These are phyloP conservation scores for Kokia cookei DNA, from an alignment of 441 rosid species.

Conservation along the genomic window DNA sequence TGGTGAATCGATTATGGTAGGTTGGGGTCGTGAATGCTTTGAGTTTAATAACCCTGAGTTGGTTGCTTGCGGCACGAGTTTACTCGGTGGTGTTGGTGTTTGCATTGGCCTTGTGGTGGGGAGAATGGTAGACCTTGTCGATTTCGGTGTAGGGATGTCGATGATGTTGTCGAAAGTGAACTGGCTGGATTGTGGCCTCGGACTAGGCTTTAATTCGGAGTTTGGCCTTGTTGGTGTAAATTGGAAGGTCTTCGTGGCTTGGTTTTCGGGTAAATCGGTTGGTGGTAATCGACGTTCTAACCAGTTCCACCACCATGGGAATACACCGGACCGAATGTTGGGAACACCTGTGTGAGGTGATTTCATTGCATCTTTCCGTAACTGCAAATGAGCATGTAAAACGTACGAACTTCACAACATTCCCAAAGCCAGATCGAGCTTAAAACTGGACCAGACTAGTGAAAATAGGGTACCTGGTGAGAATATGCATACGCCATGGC, in stretches of 20 bases:
- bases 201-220: constrained; percentile 58
- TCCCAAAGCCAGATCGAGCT: too few species aligned
- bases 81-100: constrained; percentile 37
- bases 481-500: constrained; percentile 91
- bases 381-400: constrained; percentile 21
- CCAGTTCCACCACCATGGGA: constrained; percentile 97
- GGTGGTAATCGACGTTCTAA: constrained; percentile 56
- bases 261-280: constrained; percentile 24
- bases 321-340: constrained; percentile 50
- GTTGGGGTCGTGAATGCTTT: constrained; percentile 40
- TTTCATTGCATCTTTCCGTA: constrained; percentile 60
- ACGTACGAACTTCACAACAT: too few species aligned
- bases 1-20: constrained; percentile 55
- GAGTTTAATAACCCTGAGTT: constrained; percentile 42
- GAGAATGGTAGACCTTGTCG: constrained; percentile 57
- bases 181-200: constrained; percentile 51
- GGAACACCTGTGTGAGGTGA: constrained; percentile 27
- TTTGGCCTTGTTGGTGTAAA: constrained; percentile 51
- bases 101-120: constrained; percentile 39
- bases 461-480: constrained; percentile 53
- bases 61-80: constrained; percentile 26
- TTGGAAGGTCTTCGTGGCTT: constrained; percentile 35
- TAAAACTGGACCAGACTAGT: background rate
- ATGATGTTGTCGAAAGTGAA: constrained; percentile 35
- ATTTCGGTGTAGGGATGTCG: constrained; percentile 64